Evolutionary conservation across 148 eudicot species (phyloP).

Genomic region (Simmondsia chinensis): DNA sequence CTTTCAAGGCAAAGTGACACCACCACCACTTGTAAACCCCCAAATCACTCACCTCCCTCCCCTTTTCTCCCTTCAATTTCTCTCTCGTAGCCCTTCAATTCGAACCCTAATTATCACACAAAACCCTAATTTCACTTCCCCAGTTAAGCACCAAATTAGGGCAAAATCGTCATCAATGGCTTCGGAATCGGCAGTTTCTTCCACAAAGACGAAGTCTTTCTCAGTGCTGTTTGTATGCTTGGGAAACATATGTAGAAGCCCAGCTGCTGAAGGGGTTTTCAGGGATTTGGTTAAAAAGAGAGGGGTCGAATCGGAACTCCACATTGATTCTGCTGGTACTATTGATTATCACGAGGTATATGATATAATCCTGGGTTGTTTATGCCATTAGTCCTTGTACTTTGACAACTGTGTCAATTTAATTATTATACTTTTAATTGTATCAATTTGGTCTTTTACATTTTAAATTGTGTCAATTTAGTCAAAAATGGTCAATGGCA

Average conservation of each 20-base stretch:
- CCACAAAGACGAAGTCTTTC: constrained; percentile 38
- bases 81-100: neutral
- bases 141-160: constrained; percentile 8
- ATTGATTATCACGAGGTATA: constrained; percentile 79
- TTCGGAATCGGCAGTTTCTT: constrained; percentile 27
- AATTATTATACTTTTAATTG: too few species aligned
- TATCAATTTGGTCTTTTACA: neutral
- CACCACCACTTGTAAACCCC: constrained; percentile 1
- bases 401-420: too few species aligned
- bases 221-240: constrained; percentile 86
- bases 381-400: too few species aligned
- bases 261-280: constrained; percentile 97
- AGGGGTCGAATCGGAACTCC: constrained; percentile 60
- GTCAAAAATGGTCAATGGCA: too few species aligned
- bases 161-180: constrained; percentile 50
- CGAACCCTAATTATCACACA: constrained; percentile 1
- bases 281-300: constrained; percentile 54
- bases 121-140: neutral
- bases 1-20: neutral
- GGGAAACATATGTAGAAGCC: constrained; percentile 94
- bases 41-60: constrained; percentile 6
- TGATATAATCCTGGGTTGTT: too few species aligned
- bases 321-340: constrained; percentile 93
- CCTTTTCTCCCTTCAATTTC: constrained; percentile 3
- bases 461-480: neutral